Evolutionary conservation across 1,284 basidiomycete species (phyloP).

Genomic region (Ganoderma meredithae): DNA sequence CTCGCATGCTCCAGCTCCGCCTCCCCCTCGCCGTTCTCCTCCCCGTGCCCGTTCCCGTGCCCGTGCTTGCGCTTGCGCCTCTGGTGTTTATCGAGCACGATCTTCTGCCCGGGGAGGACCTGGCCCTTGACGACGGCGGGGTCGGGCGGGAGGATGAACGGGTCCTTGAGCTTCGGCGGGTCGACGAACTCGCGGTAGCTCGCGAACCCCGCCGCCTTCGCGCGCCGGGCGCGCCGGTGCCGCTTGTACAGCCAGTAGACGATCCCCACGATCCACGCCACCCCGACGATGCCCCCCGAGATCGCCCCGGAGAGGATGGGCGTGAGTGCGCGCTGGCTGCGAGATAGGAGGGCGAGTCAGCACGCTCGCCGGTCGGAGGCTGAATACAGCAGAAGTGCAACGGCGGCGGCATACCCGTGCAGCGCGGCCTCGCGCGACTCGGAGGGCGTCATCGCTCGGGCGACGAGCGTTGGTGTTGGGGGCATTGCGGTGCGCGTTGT

Average conservation of each 20-base stretch:
- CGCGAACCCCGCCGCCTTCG: constrained; percentile 39
- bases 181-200: constrained; percentile 43
- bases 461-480: neutral
- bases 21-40: constrained; percentile 15
- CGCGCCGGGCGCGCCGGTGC: constrained; percentile 39
- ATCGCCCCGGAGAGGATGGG: constrained; percentile 71
- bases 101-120: constrained; percentile 51
- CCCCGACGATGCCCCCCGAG: constrained; percentile 58
- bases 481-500: neutral
- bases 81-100: constrained; percentile 42
- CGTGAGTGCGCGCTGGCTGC: constrained; percentile 62
- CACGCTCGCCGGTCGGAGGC: neutral
- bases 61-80: neutral
- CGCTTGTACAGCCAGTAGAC: constrained; percentile 46
- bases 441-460: neutral
- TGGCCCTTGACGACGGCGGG: constrained; percentile 65
- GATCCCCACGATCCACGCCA: constrained; percentile 55
- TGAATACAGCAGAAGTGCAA: no score
- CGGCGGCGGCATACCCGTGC: constrained; percentile 43
- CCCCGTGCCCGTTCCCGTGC: constrained; percentile 1
- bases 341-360: neutral
- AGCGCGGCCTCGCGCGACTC: constrained; percentile 31
- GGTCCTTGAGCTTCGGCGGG: constrained; percentile 41
- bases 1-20: constrained; percentile 39
- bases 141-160: constrained; percentile 69